These are phyloP conservation scores for Arthrobotrys sphaeroides DNA, from an alignment of 2,329 filamentous ascomycete species.

Conservation along the genomic window DNA sequence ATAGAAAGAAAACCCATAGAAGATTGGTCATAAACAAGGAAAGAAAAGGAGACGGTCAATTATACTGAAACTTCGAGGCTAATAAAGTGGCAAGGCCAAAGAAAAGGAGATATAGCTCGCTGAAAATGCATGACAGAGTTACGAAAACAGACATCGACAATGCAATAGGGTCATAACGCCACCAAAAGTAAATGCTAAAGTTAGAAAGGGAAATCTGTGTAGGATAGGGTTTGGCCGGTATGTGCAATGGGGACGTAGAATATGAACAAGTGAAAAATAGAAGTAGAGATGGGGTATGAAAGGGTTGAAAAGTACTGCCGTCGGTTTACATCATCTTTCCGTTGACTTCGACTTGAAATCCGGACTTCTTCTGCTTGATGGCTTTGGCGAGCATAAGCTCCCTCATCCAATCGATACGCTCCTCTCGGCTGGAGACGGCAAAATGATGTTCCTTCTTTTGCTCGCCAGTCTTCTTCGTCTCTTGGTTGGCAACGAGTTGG, in stretches of 20 bases:
- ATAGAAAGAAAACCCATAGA: conserved; percentile 36
- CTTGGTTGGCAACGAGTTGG: conserved; percentile 79
- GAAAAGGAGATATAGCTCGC: conserved; percentile 41
- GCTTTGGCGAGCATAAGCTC: conserved; percentile 92
- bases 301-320: background rate
- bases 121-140: conserved; percentile 49
- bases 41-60: conserved; percentile 5
- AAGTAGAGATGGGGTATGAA: background rate
- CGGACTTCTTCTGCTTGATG: conserved; percentile 81
- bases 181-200: conserved; percentile 35
- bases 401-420: conserved; percentile 96
- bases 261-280: conserved; percentile 37
- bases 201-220: background rate
- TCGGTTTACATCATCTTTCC: conserved; percentile 73
- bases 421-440: conserved; percentile 83
- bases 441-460: conserved; percentile 80
- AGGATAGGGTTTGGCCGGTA: conserved; percentile 4
- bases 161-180: conserved; percentile 31
- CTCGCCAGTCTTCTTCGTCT: conserved; percentile 64
- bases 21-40: conserved; percentile 11
- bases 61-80: conserved; percentile 1
- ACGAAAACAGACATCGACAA: conserved; percentile 24
- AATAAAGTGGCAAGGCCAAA: background rate
- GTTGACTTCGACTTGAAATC: conserved; percentile 83
- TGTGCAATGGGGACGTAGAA: conserved; percentile 38